These are phyloP conservation scores for Septoria petroselini DNA, from an alignment of 2,329 filamentous ascomycete genomes.

Conservation along the genomic window DNA sequence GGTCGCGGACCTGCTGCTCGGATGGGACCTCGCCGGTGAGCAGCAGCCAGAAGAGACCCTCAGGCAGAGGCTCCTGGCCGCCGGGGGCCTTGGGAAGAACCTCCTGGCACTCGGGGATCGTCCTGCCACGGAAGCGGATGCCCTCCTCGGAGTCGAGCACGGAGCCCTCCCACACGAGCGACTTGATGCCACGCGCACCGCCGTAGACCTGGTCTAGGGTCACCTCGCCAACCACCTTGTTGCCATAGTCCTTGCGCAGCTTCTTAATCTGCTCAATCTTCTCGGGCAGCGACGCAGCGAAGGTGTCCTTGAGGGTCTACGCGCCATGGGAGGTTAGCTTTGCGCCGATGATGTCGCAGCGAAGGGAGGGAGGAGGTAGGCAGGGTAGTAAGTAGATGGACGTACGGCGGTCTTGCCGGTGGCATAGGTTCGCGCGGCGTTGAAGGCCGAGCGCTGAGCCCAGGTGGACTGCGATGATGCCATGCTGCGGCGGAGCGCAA, in stretches of 20 bases:
- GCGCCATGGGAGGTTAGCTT: constrained; percentile 13
- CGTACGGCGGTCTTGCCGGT: constrained; percentile 83
- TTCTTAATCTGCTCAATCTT: constrained; percentile 99
- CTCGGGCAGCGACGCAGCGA: constrained; percentile 89
- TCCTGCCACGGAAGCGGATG: constrained; percentile 99
- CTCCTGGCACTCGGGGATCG: constrained; percentile 97
- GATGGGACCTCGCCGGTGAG: constrained; percentile 95
- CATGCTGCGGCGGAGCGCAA: constrained; percentile 75
- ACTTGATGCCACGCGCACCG: constrained; percentile 98
- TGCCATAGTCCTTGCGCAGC: constrained; percentile 94
- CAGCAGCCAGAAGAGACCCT: constrained; percentile 99
- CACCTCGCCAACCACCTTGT: constrained; percentile 94
- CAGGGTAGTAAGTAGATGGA: too few relatives aligned
- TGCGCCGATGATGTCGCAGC: too few relatives aligned
- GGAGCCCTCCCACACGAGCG: constrained; percentile 96
- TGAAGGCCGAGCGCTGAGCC: constrained; percentile 61
- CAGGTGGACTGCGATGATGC: constrained; percentile 64
- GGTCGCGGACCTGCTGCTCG: constrained; percentile 96
- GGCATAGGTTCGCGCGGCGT: constrained; percentile 85
- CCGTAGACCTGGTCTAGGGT: constrained; percentile 99
- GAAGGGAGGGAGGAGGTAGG: too few relatives aligned
- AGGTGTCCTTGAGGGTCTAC: constrained; percentile 96
- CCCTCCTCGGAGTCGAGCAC: constrained; percentile 98
- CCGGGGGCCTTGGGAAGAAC: constrained; percentile 95
- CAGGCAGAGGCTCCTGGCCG: constrained; percentile 93